phyloP scores from a whole-genome alignment of 345 rosid genomes.

The Passiflora organensis region DNA sequence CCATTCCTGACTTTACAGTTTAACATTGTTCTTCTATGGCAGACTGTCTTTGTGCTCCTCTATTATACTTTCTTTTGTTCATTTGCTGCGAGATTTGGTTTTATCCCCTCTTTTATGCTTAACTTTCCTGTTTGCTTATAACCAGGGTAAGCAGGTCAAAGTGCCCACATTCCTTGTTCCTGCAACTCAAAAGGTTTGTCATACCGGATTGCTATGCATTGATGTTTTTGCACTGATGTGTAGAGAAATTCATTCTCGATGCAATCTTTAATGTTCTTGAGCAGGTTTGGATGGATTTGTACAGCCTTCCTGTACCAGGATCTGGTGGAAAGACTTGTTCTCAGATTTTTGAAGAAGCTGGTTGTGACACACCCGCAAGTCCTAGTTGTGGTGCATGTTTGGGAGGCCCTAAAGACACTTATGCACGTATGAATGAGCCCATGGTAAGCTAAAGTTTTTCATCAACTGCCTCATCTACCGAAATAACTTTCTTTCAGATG shows the following conservation, averaged over 20 bases:
- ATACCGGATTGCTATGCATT: neutral
- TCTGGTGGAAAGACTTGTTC: slow-evolving; percentile 95
- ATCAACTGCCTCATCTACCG: too few relatives aligned
- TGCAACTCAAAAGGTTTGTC: slow-evolving; percentile 80
- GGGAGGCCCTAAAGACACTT: slow-evolving; percentile 96
- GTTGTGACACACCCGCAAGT: slow-evolving; percentile 93
- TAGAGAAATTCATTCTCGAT: neutral
- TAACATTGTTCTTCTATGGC: too few relatives aligned
- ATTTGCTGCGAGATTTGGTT: neutral
- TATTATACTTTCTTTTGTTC: neutral
- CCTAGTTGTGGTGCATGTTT: slow-evolving; percentile 97
- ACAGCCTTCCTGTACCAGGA: slow-evolving; percentile 84
- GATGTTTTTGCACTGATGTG: neutral
- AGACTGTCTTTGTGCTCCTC: neutral
- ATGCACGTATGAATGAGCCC: slow-evolving; percentile 88
- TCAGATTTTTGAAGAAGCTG: slow-evolving; percentile 96
- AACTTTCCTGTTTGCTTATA: neutral
- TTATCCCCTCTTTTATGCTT: neutral
- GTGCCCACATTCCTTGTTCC: slow-evolving; percentile 98
- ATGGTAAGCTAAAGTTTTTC: slow-evolving; percentile 36
- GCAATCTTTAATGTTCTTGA: neutral
- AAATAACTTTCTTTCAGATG: too few relatives aligned
- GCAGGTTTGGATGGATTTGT: slow-evolving; percentile 93
- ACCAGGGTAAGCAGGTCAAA: slow-evolving; percentile 82
- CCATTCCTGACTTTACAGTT: too few relatives aligned